Base-by-base conservation (phyloP, 2,329 filamentous ascomycete species). In the Aspergillus sp. region DNA sequence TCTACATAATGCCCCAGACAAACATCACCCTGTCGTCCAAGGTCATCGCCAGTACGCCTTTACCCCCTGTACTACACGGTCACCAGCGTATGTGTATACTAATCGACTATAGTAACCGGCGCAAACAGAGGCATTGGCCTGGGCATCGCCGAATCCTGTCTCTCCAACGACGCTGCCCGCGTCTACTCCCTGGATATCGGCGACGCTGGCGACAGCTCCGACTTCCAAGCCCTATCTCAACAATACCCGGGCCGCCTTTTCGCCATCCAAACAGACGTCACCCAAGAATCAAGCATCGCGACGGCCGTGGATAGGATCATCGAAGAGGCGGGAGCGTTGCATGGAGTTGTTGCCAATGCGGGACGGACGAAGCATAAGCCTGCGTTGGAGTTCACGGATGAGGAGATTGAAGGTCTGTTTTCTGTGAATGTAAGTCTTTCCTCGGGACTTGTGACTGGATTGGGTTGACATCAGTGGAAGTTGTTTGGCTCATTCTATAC, bases 281-380 rank as follows among this genome's bases (percentile, higher is more conserved):
- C 73, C 0, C 64, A 72, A 28, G 72, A 76, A 54, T 61, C 60
- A 1, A 72, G 59, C n/a, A 68, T 75, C 38, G 65, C 66, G 3
- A 60, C 62, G 2, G 73, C 72, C 2, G 59, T 76, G 0, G 72
- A 76, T 46, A 57, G 63, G 43, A 72, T 76, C 6, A 53, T 77
- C 2, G 54, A 55, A 7, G 64, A 74, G 43, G 63, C 62, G 0
- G 73, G 73, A 4, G 67, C 62, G 3, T 51, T 76, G 5, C 70
- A 76, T 47, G 74, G 74, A 8, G 73, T 78, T 62, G 72, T 77
- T 2, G 69, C 67, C 27, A 77, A 78, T 48, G 74, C 74, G 0
- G 74, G 74, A 9, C 60, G 70, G 9, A 78, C 74, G 8, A 74
- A 76, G 53, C 75, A 77, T 52, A 76, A 77, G 55, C 58, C 73